These are phyloP conservation scores for Penicillium sp. DNA, from an alignment of 2,329 filamentous ascomycete species.

Conservation along the genomic window DNA sequence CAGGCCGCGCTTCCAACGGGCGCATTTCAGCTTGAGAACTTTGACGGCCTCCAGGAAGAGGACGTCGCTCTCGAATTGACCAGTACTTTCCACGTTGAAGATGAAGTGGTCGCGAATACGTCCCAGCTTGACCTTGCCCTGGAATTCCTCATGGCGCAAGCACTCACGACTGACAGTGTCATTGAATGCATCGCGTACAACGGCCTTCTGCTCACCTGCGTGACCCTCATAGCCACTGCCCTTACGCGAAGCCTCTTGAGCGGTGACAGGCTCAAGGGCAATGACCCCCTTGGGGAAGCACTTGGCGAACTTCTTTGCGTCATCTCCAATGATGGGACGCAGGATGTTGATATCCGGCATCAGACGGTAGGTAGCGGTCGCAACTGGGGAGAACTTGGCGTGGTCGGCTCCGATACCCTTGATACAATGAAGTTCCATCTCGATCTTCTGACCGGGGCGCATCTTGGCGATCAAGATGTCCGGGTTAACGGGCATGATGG, in stretches of 20 bases:
- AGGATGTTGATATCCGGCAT: constrained; percentile 85
- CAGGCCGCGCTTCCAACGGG: constrained; percentile 50
- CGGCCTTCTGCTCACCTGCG: constrained; percentile 81
- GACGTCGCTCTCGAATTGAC: constrained; percentile 92
- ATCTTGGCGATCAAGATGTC: constrained; percentile 95
- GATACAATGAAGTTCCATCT: constrained; percentile 88
- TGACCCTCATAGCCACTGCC: constrained; percentile 73
- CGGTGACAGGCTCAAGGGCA: constrained; percentile 72
- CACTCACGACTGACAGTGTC: constrained; percentile 96
- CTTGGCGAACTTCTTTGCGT: constrained; percentile 84
- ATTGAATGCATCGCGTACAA: constrained; percentile 84
- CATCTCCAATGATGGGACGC: constrained; percentile 79
- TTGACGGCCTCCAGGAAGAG: constrained; percentile 89
- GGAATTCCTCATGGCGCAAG: constrained; percentile 87
- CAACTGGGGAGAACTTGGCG: constrained; percentile 95
- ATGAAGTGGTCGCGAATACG: constrained; percentile 95
- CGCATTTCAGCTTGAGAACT: constrained; percentile 82
- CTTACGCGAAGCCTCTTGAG: constrained; percentile 63
- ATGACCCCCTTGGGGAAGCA: constrained; percentile 94
- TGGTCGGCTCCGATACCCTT: constrained; percentile 94
- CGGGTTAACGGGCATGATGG: constrained; percentile 79
- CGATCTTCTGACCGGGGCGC: constrained; percentile 84
- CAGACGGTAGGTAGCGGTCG: constrained; percentile 89
- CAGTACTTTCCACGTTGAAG: constrained; percentile 91
- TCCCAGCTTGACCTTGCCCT: constrained; percentile 92